Evolutionary conservation across 441 rosid species (phyloP).

Genomic region (Pelargonium australe): DNA sequence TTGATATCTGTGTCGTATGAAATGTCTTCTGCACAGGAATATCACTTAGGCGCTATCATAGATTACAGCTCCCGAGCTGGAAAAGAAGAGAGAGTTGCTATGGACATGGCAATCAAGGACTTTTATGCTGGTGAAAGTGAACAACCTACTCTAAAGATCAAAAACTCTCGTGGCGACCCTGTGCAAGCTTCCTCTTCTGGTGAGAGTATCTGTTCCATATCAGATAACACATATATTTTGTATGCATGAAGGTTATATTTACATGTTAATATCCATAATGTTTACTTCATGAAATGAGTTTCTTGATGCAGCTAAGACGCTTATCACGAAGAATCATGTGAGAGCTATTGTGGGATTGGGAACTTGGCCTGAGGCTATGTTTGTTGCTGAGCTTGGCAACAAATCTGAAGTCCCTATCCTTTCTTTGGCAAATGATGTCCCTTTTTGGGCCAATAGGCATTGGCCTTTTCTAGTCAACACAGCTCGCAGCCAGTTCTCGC

Average conservation of each 20-base stretch:
- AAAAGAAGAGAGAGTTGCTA: slow-evolving; percentile 10
- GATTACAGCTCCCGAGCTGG: slow-evolving; percentile 16
- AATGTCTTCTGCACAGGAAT: slow-evolving; percentile 1
- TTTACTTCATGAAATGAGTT: neutral
- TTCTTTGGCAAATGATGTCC: slow-evolving; percentile 20
- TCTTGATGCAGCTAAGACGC: slow-evolving; percentile 16
- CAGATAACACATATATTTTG: neutral
- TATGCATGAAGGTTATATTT: neutral
- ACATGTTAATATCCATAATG: neutral
- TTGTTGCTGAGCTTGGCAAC: slow-evolving; percentile 16
- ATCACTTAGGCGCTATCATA: slow-evolving; percentile 15
- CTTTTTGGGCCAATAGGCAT: slow-evolving; percentile 6
- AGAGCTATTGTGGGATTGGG: slow-evolving; percentile 20
- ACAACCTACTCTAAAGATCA: neutral
- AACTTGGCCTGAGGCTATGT: slow-evolving; percentile 13
- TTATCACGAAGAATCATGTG: slow-evolving; percentile 18
- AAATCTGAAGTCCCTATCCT: slow-evolving; percentile 16
- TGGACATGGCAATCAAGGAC: slow-evolving; percentile 11
- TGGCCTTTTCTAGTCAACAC: slow-evolving; percentile 25
- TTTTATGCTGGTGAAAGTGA: neutral
- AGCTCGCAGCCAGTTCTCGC: slow-evolving; percentile 16
- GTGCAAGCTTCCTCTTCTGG: slow-evolving; percentile 13
- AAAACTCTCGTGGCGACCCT: slow-evolving; percentile 13
- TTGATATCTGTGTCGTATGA: neutral
- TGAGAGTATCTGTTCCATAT: neutral